Percentiles rank a stretch among this genome's conserved stretches.
phyloP scores from a whole-genome alignment of 2,329 filamentous ascomycete genomes.

The Verticillium klebahnii region DNA sequence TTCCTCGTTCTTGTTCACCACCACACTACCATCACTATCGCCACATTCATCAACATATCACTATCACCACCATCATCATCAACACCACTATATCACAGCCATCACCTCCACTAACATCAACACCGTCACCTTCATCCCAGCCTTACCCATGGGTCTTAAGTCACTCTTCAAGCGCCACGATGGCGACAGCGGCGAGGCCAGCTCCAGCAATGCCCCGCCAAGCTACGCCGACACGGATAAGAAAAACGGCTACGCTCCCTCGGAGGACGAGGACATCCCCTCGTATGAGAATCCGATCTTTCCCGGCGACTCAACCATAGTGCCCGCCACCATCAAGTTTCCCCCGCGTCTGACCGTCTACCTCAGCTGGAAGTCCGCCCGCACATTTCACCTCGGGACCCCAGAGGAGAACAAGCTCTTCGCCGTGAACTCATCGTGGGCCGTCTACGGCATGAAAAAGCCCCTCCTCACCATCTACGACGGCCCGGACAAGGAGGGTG shows the following conservation, averaged over 20 bases:
- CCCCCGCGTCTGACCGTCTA: constrained; percentile 8
- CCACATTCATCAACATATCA: no score
- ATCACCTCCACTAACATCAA: neutral
- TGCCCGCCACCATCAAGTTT: constrained; percentile 2
- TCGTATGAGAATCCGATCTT: neutral
- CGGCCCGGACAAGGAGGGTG: constrained; percentile 2
- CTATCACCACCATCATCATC: no score
- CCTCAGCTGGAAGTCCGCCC: constrained; percentile 6
- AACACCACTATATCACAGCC: no score
- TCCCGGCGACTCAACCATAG: neutral
- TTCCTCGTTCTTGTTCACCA: no score
- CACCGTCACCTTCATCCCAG: neutral
- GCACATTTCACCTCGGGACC: constrained; percentile 5
- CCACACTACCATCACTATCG: no score
- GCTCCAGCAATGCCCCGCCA: neutral
- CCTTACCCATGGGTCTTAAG: neutral
- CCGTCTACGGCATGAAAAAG: constrained; percentile 3
- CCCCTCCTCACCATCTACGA: constrained; percentile 5
- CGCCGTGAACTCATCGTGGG: neutral
- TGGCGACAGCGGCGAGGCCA: neutral
- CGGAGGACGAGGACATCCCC: neutral
- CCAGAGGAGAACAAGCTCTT: constrained; percentile 2
- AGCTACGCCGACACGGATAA: neutral
- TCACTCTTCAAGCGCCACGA: neutral
- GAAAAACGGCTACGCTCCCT: neutral